Percentiles rank a stretch among this genome's conserved stretches.
Conservation (phyloP, 306 rosid genomes). For the Pueraria montana region DNA sequence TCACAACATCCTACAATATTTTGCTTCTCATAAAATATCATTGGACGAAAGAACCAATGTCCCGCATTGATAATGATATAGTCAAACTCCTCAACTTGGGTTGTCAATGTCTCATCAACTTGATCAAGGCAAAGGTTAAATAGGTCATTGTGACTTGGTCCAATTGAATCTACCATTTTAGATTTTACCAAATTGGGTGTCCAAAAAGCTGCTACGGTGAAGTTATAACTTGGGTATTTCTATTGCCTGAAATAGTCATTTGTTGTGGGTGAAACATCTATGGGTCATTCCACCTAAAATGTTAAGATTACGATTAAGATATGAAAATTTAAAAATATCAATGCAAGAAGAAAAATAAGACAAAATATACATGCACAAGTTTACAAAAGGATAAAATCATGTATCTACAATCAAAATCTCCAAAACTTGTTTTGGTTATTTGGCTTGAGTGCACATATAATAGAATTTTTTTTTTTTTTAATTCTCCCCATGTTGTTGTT, state of each 20-base stretch:
- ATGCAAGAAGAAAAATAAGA: background rate
- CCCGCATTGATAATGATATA: background rate
- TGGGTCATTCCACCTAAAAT: slow-evolving; percentile 2
- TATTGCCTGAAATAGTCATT: background rate
- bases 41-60: background rate
- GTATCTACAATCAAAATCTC: background rate
- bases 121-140: background rate
- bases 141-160: background rate
- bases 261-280: background rate
- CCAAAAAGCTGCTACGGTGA: background rate
- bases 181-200: background rate
- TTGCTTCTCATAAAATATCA: background rate
- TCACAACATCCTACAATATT: slow-evolving; percentile 1
- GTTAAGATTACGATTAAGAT: background rate
- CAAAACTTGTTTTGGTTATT: background rate
- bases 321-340: background rate
- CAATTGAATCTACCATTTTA: slow-evolving; percentile 8
- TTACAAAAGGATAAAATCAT: background rate
- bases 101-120: background rate
- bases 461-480: background rate
- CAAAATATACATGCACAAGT: background rate
- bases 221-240: background rate
- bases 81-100: background rate
- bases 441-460: background rate
- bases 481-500: background rate